Conservation (phyloP, 2,329 filamentous ascomycete species). For the Didymella keratinophila region DNA sequence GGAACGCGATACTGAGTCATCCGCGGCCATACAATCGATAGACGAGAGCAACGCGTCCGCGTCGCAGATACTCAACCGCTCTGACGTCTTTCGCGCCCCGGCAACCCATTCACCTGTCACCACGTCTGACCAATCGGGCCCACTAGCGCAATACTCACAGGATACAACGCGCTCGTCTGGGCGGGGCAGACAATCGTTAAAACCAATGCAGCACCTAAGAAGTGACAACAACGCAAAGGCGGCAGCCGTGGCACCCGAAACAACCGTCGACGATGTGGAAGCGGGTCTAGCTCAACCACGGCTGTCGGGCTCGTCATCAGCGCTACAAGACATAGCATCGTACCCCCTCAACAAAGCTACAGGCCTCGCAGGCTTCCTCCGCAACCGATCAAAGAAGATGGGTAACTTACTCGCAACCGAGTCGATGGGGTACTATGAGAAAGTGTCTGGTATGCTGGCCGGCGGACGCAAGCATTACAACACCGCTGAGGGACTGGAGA, state of each 20-base stretch:
- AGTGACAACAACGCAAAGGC: constrained; percentile 22
- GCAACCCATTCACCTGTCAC: constrained; percentile 59
- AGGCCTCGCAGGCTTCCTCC: constrained; percentile 82
- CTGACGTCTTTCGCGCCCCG: constrained; percentile 86
- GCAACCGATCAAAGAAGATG: constrained; percentile 80
- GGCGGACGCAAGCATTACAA: constrained; percentile 90
- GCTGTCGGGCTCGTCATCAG: constrained; percentile 57
- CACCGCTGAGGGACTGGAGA: constrained; percentile 69
- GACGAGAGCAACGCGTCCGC: constrained; percentile 81
- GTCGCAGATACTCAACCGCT: constrained; percentile 87
- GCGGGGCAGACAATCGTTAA: constrained; percentile 27
- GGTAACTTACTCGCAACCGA: constrained; percentile 83
- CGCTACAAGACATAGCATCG: constrained; percentile 69
- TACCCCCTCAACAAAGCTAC: constrained; percentile 86
- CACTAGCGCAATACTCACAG: constrained; percentile 42
- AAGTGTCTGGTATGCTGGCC: constrained; percentile 96
- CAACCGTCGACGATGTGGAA: constrained; percentile 33
- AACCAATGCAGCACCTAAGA: constrained; percentile 23
- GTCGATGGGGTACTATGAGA: constrained; percentile 95
- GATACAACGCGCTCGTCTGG: constrained; percentile 50
- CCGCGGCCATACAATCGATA: constrained; percentile 65
- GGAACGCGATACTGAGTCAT: constrained; percentile 78
- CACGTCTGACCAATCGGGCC: constrained; percentile 35
- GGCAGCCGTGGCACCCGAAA: constrained; percentile 2
- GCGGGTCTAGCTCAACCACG: constrained; percentile 33